Evolutionary conservation across 345 rosid species (phyloP).

Genomic region (Eucalyptus marginata): DNA sequence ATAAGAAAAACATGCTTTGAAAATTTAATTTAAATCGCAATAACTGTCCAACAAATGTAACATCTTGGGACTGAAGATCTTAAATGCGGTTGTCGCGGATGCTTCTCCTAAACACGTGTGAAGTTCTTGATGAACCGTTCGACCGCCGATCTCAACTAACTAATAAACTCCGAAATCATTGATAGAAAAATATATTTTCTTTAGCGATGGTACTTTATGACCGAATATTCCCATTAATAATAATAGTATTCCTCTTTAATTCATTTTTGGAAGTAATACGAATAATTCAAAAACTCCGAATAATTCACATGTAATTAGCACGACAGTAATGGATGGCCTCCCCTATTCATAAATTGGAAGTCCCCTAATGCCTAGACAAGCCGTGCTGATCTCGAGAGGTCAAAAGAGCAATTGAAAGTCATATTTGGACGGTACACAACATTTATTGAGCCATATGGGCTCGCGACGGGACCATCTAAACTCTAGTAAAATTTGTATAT

Average conservation of each 20-base stretch:
- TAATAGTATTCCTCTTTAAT: fast-evolving
- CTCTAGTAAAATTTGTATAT: background rate
- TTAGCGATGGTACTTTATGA: background rate
- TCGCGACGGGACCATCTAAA: background rate
- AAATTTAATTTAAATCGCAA: background rate
- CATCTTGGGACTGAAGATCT: background rate
- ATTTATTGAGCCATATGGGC: no score
- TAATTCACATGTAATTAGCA: background rate
- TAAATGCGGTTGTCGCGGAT: background rate
- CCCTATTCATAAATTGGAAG: background rate
- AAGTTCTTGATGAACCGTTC: background rate
- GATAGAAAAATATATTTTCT: fast-evolving
- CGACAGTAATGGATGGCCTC: fast-evolving
- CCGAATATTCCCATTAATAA: fast-evolving
- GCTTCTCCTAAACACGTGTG: background rate
- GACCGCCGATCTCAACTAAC: background rate
- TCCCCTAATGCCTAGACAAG: no score
- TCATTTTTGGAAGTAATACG: fast-evolving
- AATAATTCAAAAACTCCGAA: fast-evolving
- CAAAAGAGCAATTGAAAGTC: no score
- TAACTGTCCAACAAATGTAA: background rate
- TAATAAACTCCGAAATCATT: background rate
- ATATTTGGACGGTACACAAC: no score
- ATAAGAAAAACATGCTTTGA: background rate
- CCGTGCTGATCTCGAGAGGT: fast-evolving